Base-by-base conservation (phyloP, 1,284 basidiomycete genomes). In the Puccinia polysora region DNA sequence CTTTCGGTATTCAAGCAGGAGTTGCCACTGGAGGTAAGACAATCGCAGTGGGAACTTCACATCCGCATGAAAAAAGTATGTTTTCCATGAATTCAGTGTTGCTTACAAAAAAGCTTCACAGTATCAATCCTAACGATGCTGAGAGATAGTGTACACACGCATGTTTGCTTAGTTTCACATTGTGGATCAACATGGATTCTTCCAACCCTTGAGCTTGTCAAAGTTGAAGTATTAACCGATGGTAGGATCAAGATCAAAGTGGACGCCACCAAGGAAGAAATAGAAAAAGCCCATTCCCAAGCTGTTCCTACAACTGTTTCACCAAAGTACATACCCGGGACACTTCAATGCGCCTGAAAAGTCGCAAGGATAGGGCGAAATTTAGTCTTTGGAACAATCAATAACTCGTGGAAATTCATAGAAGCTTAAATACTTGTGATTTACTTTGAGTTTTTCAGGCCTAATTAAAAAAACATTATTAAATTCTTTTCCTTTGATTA, bases 1-100 rank as follows among this genome's bases (percentile, higher is more conserved):
- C 73, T 20, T 74, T 73, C 45, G 65, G 65, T 3, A 77, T 87
- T 89, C 79, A 88, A 87, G 40, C 88, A 87, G 0, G 86, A 84
- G 78, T 79, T 50, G 87, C 87, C 0, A 85, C 85, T 36, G 88
- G 88, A 55, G 88, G 87, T 15, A 88, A 84, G 7, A 88, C 89
- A 73, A 86, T 89, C 75, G 88, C 88, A 1, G 85, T 89, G 15
- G 89, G 87, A 82, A 89, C 82, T 4, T 81, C 80, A 2, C 82
- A 82, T 73, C 76, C 76, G n/a, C 69, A 72, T 52, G 67, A 74
- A 32, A 74, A 74, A 64, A 73, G 70, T 67, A 56, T 43, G 52
- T 68, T n/a, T 43, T 59, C 32, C 32, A 53, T 0, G 25, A 23
- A 4, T 12, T 18, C n/a, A 2, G 20, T 30, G 5, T 53, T 32